These are phyloP conservation scores for Daucus carota DNA, from an alignment of 129 eudicot genomes.

Conservation along the genomic window DNA sequence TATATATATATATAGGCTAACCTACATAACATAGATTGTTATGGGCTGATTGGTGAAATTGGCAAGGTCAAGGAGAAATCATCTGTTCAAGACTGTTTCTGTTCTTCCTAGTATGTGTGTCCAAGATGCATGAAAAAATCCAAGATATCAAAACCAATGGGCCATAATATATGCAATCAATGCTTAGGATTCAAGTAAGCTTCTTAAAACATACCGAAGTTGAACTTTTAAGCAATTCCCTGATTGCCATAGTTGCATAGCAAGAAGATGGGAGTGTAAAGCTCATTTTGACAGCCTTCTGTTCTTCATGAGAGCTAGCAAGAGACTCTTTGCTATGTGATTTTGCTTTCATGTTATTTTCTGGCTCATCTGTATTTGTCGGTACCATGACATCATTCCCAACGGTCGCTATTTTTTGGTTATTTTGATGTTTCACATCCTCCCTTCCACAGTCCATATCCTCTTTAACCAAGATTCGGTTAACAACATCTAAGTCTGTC, in stretches of 20 bases:
- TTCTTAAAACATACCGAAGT: conserved; percentile 59
- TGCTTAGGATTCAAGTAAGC: neutral
- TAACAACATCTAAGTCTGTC: conserved; percentile 63
- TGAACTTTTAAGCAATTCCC: conserved; percentile 93
- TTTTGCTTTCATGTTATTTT: conserved; percentile 19
- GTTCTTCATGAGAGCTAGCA: conserved; percentile 24
- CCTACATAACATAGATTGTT: neutral
- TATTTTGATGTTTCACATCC: conserved; percentile 7
- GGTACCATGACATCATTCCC: conserved; percentile 7
- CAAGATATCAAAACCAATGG: neutral
- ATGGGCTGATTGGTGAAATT: neutral
- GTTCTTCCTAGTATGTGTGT: no score
- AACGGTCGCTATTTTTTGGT: conserved; percentile 5
- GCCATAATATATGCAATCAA: neutral
- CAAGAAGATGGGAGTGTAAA: conserved; percentile 85
- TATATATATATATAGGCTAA: no score
- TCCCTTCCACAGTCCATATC: conserved; percentile 15
- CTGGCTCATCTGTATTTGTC: conserved; percentile 14
- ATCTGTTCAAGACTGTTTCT: neutral
- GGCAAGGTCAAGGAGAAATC: neutral
- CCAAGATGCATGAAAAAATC: no score
- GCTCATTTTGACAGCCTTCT: conserved; percentile 71
- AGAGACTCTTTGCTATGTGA: conserved; percentile 8
- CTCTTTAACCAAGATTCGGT: conserved; percentile 17
- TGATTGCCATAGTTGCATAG: conserved; percentile 95